Base-by-base conservation (phyloP, 768 basidiomycete species). In the Filobasidium floriforme region DNA sequence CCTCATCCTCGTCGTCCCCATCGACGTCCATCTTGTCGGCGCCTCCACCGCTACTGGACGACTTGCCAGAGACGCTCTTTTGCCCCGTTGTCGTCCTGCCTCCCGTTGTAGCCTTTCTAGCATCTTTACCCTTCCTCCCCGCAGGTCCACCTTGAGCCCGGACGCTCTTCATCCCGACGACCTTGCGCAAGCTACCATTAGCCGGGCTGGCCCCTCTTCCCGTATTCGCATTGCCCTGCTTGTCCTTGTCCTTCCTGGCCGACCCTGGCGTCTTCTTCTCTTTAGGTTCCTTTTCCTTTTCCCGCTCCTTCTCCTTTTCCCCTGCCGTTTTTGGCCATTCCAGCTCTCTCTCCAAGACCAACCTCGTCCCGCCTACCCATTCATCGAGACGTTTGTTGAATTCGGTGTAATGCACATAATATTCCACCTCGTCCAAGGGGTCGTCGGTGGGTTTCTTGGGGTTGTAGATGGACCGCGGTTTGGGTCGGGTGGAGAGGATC, bases 381-480 rank as follows among this genome's bases (percentile, higher is more conserved):
- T 96, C 96, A 76, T 99, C 96, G 46, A 98, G 82, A 69, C 96
- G 92, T 79, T 99, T 99, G 82, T 99, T 99, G 84, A 97, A 98
- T 70, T 90, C 86, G 72, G 97, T 92, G 88, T 94, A 99, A 75
- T 99, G 96, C 22, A 98, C 91, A 75, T 98, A 99, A 82, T 87
- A 98, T 78, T 98, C 93, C 78, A 85, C 84, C 72, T 88, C 87
- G 77, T 92, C 90, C 73, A 88, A 87, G 1, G 14, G 44, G 49
- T 79, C 73, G n/a, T 82, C 82, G 46, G 83, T 82, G 1, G 77
- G 63, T 46, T 70, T 65, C 41, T 69, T 60, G 19, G 73, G 74
- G 18, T 71, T 76, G 54, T 76, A 78, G 0, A 75, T 75, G 49
- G 78, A 79, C 60, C 70, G 81, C 44, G 88, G 87, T 79, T 88